Base-by-base conservation (phyloP, 1,284 basidiomycete genomes). In the Xerocomus amazonicus region DNA sequence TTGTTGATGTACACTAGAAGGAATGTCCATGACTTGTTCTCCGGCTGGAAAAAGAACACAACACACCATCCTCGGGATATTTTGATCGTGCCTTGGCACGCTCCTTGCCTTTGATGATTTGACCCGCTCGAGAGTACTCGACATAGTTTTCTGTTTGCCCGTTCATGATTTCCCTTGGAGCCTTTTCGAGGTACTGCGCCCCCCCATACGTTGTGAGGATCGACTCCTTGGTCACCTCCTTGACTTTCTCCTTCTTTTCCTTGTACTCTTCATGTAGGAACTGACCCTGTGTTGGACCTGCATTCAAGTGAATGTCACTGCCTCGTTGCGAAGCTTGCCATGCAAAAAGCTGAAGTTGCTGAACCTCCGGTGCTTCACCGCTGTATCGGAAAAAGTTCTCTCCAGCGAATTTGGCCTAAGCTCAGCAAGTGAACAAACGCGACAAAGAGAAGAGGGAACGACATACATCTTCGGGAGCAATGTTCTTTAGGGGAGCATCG, bases 121-220 rank as follows among this genome's bases (percentile, higher is more conserved):
- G 86, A 19, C 97, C 97, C 4, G 90, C 83, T 52, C 92, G 78
- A 49, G 92, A 96, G 70, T 98, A 99, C 72, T 99, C 97, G 41
- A 98, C 90, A 58, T 99, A 99, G 55, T 95, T 82, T 70, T 99
- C 97, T 31, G 94, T 96, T 73, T 98, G 96, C 0, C 97, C 97
- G 53, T 85, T 83, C 34, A 93, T 70, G 32, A 99, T 76, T 71
- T 99, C 96, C 62, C 84, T 87, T 9, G 97, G 93, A 9, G 86
- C 84, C 33, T 80, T 80, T 68, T 94, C 85, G 52, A 99, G 78
- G 70, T 97, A 96, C 69, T 97, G 80, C 59, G 89, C 96, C 31
- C 97, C 97, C 46, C 97, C 97, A 59, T 99, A 99, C 70, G 83
- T 90, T 38, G 81, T 83, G 47, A 97, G 74, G 45, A 97, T 92